Evolutionary conservation across 257 asterid species (phyloP).

Genomic region (Coffea eugenioides): DNA sequence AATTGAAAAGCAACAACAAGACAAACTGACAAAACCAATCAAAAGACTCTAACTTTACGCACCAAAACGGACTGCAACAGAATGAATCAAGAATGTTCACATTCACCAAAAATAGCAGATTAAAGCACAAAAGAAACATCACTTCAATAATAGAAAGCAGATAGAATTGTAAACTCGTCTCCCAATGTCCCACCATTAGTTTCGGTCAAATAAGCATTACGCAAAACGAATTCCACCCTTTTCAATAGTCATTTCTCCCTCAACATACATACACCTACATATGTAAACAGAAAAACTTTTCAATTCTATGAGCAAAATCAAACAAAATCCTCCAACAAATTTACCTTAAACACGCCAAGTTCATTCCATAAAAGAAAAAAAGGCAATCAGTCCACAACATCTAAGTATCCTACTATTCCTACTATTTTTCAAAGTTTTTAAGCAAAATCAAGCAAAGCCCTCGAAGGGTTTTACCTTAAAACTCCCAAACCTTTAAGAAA

Average conservation of each 20-base stretch:
- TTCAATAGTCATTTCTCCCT: background rate
- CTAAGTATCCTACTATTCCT: background rate
- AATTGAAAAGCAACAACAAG: background rate
- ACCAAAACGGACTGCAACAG: background rate
- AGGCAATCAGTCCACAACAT: background rate
- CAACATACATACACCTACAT: background rate
- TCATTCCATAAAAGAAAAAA: background rate
- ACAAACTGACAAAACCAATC: background rate
- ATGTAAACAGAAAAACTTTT: background rate
- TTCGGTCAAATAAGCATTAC: background rate
- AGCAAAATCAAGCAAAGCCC: slow-evolving; percentile 24
- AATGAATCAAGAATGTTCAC: background rate
- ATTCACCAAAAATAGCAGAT: too few relatives aligned
- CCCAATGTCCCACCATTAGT: background rate
- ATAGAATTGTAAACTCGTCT: background rate
- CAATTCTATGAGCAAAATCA: background rate
- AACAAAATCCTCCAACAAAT: background rate
- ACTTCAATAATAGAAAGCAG: too few relatives aligned
- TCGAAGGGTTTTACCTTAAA: slow-evolving; percentile 9
- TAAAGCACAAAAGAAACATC: too few relatives aligned
- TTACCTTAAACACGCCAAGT: background rate
- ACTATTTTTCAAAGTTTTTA: background rate
- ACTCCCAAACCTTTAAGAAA: background rate
- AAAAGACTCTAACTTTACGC: background rate
- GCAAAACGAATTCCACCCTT: background rate